phyloP scores from a whole-genome alignment of 2,329 filamentous ascomycete genomes.

The Aspergillus ruber region DNA sequence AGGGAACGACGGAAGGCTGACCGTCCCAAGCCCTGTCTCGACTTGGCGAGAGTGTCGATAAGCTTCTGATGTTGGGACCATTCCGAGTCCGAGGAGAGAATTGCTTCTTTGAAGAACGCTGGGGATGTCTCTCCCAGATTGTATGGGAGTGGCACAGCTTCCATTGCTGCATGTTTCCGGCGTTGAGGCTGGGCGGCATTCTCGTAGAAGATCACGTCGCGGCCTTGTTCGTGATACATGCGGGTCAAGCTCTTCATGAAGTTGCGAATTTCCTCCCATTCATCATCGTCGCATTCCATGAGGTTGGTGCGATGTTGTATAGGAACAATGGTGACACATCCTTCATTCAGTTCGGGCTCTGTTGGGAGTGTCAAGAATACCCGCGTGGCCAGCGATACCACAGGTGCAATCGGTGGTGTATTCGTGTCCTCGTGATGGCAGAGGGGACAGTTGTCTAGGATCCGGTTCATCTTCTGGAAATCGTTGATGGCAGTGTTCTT shows the following conservation, averaged over 20 bases:
- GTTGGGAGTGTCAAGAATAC: constrained; percentile 85
- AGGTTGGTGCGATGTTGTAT: constrained; percentile 82
- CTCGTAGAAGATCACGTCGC: constrained; percentile 94
- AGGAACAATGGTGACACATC: constrained; percentile 82
- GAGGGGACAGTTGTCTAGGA: constrained; percentile 80
- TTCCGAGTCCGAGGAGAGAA: constrained; percentile 79
- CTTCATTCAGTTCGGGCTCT: constrained; percentile 76
- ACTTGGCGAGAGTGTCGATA: constrained; percentile 68
- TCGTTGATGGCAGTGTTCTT: constrained; percentile 82
- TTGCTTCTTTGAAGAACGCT: constrained; percentile 92
- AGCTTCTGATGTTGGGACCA: constrained; percentile 95
- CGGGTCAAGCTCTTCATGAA: constrained; percentile 96
- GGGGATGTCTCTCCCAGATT: constrained; percentile 86
- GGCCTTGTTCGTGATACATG: constrained; percentile 89
- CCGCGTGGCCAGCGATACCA: constrained; percentile 78
- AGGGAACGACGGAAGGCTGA: constrained; percentile 74
- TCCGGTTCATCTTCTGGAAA: constrained; percentile 80
- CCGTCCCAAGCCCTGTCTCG: constrained; percentile 62
- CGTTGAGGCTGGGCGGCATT: constrained; percentile 79
- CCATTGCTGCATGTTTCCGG: constrained; percentile 76
- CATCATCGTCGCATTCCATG: constrained; percentile 96
- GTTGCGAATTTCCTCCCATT: constrained; percentile 98
- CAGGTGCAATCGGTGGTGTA: constrained; percentile 71
- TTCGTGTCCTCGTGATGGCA: constrained; percentile 85
- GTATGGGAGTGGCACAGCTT: constrained; percentile 81